Evolutionary conservation across 2,329 filamentous ascomycete species (phyloP).

Genomic region (Coniosporium uncinatum): DNA sequence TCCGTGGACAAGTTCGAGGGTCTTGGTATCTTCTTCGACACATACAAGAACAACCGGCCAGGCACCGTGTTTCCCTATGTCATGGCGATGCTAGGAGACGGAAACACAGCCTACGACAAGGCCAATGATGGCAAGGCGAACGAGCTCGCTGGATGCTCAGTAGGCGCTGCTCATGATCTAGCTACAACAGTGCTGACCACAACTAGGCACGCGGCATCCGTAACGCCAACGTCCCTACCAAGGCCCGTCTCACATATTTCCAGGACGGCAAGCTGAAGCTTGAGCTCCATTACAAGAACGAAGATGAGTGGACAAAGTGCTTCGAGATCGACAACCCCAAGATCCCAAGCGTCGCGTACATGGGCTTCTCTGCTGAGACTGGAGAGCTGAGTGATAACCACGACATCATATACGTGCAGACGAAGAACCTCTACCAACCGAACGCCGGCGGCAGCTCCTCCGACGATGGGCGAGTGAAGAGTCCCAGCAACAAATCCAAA

Average conservation of each 20-base stretch:
- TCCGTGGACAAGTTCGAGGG: constrained; percentile 87
- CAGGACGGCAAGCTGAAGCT: constrained; percentile 89
- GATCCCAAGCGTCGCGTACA: constrained; percentile 67
- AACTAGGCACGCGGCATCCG: constrained; percentile 75
- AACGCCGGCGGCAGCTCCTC: constrained; percentile 19
- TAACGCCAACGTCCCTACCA: constrained; percentile 67
- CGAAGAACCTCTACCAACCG: constrained; percentile 83
- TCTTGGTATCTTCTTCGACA: constrained; percentile 93
- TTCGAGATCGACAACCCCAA: constrained; percentile 67
- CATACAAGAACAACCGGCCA: constrained; percentile 98
- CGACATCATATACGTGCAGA: constrained; percentile 84
- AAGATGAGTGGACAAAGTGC: constrained; percentile 83
- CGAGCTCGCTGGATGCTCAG: constrained; percentile 90
- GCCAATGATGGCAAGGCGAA: constrained; percentile 90
- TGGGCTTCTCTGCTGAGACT: constrained; percentile 76
- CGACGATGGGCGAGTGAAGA: constrained; percentile 15
- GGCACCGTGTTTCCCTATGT: constrained; percentile 96
- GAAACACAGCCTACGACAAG: constrained; percentile 85
- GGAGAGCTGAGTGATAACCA: constrained; percentile 97
- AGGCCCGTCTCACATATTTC: constrained; percentile 89
- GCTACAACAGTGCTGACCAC: constrained; percentile 6
- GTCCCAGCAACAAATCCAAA: constrained; percentile 21
- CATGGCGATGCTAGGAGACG: constrained; percentile 98
- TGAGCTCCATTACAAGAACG: constrained; percentile 91
- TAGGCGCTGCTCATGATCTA: constrained; percentile 25